phyloP scores from a whole-genome alignment of 2,329 filamentous ascomycete species.

The Leptographium galeiforme region DNA sequence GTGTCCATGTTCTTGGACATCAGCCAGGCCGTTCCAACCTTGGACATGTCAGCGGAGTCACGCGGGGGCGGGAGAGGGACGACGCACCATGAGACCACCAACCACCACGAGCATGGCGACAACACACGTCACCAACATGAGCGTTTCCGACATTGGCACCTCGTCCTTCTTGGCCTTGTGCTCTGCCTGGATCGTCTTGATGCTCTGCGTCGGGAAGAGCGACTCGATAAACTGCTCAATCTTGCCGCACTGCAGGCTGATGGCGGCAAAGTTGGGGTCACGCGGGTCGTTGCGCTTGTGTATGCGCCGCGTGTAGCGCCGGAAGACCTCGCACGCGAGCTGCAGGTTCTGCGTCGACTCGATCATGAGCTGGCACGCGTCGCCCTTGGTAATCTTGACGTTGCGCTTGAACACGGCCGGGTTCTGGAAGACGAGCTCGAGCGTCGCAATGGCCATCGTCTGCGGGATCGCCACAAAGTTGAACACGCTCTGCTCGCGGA shows the following conservation, averaged over 20 bases:
- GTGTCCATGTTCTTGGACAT: slow-evolving; percentile 75
- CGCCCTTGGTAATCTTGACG: slow-evolving; percentile 92
- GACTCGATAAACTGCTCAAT: slow-evolving; percentile 93
- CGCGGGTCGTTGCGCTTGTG: slow-evolving; percentile 87
- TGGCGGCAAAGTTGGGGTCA: slow-evolving; percentile 84
- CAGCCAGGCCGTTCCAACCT: slow-evolving; percentile 68
- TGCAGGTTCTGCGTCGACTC: slow-evolving; percentile 84
- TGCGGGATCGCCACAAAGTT: slow-evolving; percentile 98
- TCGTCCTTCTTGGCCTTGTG: slow-evolving; percentile 24
- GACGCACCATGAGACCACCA: slow-evolving; percentile 65
- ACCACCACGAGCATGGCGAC: slow-evolving; percentile 57
- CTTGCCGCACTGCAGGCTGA: slow-evolving; percentile 83
- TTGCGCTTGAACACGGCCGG: slow-evolving; percentile 73
- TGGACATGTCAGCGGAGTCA: slow-evolving; percentile 1
- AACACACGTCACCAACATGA: slow-evolving; percentile 54
- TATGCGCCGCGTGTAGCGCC: slow-evolving; percentile 64
- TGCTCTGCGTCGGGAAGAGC: slow-evolving; percentile 75
- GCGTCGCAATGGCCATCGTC: slow-evolving; percentile 89
- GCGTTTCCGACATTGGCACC: slow-evolving; percentile 44
- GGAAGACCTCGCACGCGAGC: slow-evolving; percentile 71
- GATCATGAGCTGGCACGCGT: slow-evolving; percentile 82
- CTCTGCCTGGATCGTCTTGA: slow-evolving; percentile 39
- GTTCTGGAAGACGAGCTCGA: slow-evolving; percentile 88
- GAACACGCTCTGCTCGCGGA: slow-evolving; percentile 94
- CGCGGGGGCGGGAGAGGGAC: background rate